phyloP scores from a whole-genome alignment of 2,329 filamentous ascomycete species.

The Apiospora kogelbergensis region DNA sequence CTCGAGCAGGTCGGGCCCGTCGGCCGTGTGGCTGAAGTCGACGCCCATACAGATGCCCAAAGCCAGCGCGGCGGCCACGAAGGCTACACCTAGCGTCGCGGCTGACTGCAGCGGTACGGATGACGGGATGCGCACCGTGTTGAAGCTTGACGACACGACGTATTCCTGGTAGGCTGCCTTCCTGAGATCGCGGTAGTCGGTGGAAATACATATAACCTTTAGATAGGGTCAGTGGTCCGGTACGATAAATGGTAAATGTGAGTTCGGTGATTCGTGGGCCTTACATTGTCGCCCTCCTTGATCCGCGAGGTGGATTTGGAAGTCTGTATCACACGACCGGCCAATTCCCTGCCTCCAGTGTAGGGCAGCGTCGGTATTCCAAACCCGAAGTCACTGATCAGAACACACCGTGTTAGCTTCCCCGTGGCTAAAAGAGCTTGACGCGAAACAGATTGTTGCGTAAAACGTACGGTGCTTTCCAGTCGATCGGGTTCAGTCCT shows the following conservation, averaged over 20 bases:
- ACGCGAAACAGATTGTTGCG: neutral
- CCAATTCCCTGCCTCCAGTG: constrained; percentile 69
- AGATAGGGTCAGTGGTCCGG: neutral
- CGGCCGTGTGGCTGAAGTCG: constrained; percentile 53
- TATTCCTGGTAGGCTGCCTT: constrained; percentile 75
- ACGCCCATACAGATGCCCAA: constrained; percentile 70
- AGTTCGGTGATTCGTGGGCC: neutral
- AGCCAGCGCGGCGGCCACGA: constrained; percentile 66
- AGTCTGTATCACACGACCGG: constrained; percentile 59
- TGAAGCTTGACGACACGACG: constrained; percentile 63
- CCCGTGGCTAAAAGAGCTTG: neutral
- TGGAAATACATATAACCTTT: constrained; percentile 65
- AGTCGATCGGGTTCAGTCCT: constrained; percentile 76
- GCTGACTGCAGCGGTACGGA: constrained; percentile 53
- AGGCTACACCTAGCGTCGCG: constrained; percentile 68
- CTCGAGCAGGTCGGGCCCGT: constrained; percentile 59
- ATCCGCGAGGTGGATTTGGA: constrained; percentile 46
- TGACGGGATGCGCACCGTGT: constrained; percentile 61
- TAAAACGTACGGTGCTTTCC: constrained; percentile 66
- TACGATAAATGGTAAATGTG: neutral
- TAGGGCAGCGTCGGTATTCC: constrained; percentile 67
- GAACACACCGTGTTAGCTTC: neutral
- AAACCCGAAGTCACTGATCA: constrained; percentile 65
- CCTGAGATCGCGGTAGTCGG: constrained; percentile 70
- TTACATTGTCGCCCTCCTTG: constrained; percentile 53